These are phyloP conservation scores for Ceratocystiopsis sp. DNA, from an alignment of 2,329 filamentous ascomycete species.

Conservation along the genomic window DNA sequence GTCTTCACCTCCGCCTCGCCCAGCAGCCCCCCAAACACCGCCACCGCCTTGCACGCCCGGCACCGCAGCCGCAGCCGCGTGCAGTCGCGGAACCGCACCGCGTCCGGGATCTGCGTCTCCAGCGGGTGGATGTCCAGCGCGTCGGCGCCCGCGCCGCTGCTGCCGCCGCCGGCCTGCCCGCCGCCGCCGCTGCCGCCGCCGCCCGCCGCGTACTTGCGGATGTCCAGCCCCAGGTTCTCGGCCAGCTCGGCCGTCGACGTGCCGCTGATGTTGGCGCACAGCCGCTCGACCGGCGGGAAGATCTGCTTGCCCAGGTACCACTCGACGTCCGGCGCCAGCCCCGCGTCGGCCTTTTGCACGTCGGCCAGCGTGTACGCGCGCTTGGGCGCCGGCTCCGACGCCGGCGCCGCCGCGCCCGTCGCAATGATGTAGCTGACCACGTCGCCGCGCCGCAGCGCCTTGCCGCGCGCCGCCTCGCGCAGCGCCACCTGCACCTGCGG, in stretches of 20 bases:
- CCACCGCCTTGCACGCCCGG: slow-evolving; percentile 56
- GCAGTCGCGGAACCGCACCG: slow-evolving; percentile 73
- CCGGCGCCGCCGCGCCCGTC: slow-evolving; percentile 24
- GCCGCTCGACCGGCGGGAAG: slow-evolving; percentile 89
- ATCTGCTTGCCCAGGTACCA: slow-evolving; percentile 98
- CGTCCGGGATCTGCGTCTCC: slow-evolving; percentile 86
- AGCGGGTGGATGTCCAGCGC: slow-evolving; percentile 67
- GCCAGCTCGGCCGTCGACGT: slow-evolving; percentile 82
- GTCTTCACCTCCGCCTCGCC: slow-evolving; percentile 15
- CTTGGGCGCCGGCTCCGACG: slow-evolving; percentile 59
- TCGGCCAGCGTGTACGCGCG: slow-evolving; percentile 80
- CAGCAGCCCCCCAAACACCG: slow-evolving; percentile 61
- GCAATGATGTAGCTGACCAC: slow-evolving; percentile 96
- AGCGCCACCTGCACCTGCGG: slow-evolving; percentile 92
- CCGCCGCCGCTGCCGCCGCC: slow-evolving; percentile 30
- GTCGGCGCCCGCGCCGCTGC: slow-evolving; percentile 29
- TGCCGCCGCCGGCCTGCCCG: slow-evolving; percentile 23
- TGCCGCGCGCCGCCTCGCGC: slow-evolving; percentile 72
- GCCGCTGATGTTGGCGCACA: slow-evolving; percentile 87
- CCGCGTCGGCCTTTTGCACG: slow-evolving; percentile 58
- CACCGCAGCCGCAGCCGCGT: slow-evolving; percentile 63
- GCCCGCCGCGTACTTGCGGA: slow-evolving; percentile 55
- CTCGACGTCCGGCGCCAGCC: slow-evolving; percentile 76
- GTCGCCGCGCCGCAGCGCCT: slow-evolving; percentile 78
- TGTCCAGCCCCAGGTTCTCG: slow-evolving; percentile 84